Evolutionary conservation across 805 yeast species (phyloP).

Genomic region (Ogataea thermomethanolica): DNA sequence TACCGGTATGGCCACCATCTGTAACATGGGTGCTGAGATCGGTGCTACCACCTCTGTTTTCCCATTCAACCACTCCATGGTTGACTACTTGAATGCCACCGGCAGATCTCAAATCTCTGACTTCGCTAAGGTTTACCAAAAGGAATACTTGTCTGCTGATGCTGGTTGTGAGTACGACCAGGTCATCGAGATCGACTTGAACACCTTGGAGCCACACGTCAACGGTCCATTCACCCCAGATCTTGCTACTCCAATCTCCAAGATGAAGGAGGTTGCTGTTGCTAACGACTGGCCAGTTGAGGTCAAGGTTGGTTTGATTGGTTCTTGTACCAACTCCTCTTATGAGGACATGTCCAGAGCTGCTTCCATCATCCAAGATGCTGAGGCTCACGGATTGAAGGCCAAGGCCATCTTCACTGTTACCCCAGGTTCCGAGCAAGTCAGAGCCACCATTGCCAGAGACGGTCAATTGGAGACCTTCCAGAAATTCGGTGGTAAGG

Average conservation of each 20-base stretch:
- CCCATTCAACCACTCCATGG: slow-evolving; percentile 68
- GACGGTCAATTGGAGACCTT: slow-evolving; percentile 85
- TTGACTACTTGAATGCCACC: slow-evolving; percentile 72
- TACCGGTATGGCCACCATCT: slow-evolving; percentile 99
- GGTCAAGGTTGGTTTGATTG: slow-evolving; percentile 91
- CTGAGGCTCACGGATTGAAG: slow-evolving; percentile 78
- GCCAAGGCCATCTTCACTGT: slow-evolving; percentile 91
- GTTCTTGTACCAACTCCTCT: slow-evolving; percentile 97
- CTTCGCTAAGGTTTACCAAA: slow-evolving; percentile 51
- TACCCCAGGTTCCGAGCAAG: slow-evolving; percentile 98
- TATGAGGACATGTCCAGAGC: slow-evolving; percentile 98
- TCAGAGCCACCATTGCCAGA: slow-evolving; percentile 93
- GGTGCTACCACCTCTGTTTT: slow-evolving; percentile 98
- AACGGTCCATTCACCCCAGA: slow-evolving; percentile 99
- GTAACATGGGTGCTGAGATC: slow-evolving; percentile 99
- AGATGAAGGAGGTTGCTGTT: slow-evolving; percentile 68
- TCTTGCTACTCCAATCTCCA: slow-evolving; percentile 86
- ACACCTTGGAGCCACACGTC: slow-evolving; percentile 86
- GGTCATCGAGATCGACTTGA: slow-evolving; percentile 83
- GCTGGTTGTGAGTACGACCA: slow-evolving; percentile 88
- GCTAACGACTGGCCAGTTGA: slow-evolving; percentile 81
- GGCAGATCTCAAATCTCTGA: slow-evolving; percentile 79
- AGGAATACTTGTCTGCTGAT: slow-evolving; percentile 72
- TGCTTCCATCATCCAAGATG: slow-evolving; percentile 84
- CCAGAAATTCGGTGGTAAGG: slow-evolving; percentile 84